Percentiles rank a stretch among this genome's conserved stretches.
These are phyloP conservation scores for Urtica urens DNA, from an alignment of 306 rosid genomes.

Conservation along the genomic window DNA sequence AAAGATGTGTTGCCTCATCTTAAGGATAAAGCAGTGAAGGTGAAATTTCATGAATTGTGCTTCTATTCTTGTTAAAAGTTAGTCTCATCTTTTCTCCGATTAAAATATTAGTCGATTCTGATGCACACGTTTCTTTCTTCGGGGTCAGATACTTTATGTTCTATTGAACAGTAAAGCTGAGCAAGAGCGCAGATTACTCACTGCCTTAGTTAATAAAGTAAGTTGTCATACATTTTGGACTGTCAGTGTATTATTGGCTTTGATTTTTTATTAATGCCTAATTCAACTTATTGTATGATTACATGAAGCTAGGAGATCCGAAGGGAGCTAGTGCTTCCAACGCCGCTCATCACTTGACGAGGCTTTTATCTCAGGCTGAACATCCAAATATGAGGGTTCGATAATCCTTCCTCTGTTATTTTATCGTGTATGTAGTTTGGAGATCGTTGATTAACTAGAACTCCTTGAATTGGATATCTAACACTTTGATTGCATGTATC, in stretches of 20 bases:
- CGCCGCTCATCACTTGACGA: slow-evolving; percentile 85
- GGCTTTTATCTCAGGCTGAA: slow-evolving; percentile 69
- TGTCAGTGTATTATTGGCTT: not conserved
- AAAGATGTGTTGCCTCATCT: slow-evolving; percentile 81
- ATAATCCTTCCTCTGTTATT: slow-evolving; percentile 3
- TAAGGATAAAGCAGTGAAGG: slow-evolving; percentile 82
- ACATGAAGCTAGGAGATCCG: slow-evolving; percentile 86
- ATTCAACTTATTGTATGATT: slow-evolving; percentile 1
- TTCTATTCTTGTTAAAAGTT: not conserved
- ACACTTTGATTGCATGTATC: too few species aligned
- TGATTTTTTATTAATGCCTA: not conserved
- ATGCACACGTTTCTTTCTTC: not conserved
- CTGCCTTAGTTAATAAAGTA: slow-evolving; percentile 90
- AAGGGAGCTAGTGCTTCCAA: slow-evolving; percentile 89
- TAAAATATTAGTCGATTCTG: not conserved
- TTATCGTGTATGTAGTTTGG: not conserved
- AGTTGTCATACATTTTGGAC: slow-evolving; percentile 22
- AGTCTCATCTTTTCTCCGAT: not conserved
- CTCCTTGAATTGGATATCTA: too few species aligned
- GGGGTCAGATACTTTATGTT: slow-evolving; percentile 51
- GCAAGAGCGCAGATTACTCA: slow-evolving; percentile 80
- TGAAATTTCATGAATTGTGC: slow-evolving; percentile 7
- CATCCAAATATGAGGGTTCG: slow-evolving; percentile 94
- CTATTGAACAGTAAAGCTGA: slow-evolving; percentile 89
- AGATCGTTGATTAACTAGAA: too few species aligned